Evolutionary conservation across 345 rosid genomes (phyloP).

Genomic region (Brassica napus): Da-Ae NC_063447.1:61924501-61925000

Average conservation of each 20-base stretch:
- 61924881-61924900: no score
- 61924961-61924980: neutral
- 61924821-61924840: neutral
- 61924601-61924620: neutral
- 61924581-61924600: neutral
- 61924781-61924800: neutral
- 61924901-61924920: neutral
- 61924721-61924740: constrained; percentile 9
- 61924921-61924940: neutral
- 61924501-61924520: neutral
- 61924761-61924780: neutral
- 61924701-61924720: constrained; percentile 19
- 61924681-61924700: constrained; percentile 9
- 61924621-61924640: neutral
- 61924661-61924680: constrained; percentile 9
- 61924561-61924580: neutral
- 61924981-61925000: neutral
- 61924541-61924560: neutral
- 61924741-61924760: neutral
- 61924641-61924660: neutral
- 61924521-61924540: neutral
- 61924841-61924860: neutral
- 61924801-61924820: neutral
- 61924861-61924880: neutral
- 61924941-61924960: neutral